A percentile compares a stretch with the other conserved stretches of the same genome.
Conservation (phyloP, 768 basidiomycete species). For the Tylopilus plumbeoviolaceoides region DNA sequence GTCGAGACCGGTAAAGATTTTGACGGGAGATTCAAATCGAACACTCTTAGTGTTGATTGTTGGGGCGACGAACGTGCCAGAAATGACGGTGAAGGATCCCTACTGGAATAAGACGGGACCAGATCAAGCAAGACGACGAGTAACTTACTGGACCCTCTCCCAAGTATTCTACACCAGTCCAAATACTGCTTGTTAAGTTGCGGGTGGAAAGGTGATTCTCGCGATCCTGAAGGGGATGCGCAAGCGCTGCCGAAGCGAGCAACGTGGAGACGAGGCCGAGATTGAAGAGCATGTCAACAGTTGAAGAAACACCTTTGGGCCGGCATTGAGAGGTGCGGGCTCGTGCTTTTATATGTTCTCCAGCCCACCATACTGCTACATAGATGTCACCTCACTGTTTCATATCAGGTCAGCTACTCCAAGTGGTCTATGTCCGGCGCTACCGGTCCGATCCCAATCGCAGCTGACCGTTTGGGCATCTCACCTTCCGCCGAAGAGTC, state of each 20-base stretch:
- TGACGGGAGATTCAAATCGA: background rate
- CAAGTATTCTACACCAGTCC: slow-evolving; percentile 1
- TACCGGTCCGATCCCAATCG: too few relatives aligned
- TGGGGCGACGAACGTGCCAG: slow-evolving; percentile 1
- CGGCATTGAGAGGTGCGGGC: background rate
- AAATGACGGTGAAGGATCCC: slow-evolving; percentile 3
- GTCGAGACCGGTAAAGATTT: slow-evolving; percentile 8
- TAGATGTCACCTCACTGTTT: too few relatives aligned
- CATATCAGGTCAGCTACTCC: too few relatives aligned
- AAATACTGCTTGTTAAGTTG: background rate
- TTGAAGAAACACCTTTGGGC: background rate
- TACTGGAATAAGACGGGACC: background rate
- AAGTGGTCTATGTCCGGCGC: too few relatives aligned
- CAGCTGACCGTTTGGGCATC: too few relatives aligned
- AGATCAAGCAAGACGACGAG: background rate
- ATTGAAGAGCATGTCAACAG: background rate
- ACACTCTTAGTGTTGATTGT: background rate
- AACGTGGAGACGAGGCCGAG: background rate
- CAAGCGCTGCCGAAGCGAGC: background rate
- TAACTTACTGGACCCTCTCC: background rate
- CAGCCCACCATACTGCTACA: background rate
- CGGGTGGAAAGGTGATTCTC: background rate
- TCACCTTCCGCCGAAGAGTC: too few relatives aligned
- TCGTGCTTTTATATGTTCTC: background rate
- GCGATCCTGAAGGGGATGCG: background rate